Percentiles rank a stretch among this genome's conserved stretches.
phyloP scores from a whole-genome alignment of 2,329 filamentous ascomycete species.

The Zalaria obscura region DNA sequence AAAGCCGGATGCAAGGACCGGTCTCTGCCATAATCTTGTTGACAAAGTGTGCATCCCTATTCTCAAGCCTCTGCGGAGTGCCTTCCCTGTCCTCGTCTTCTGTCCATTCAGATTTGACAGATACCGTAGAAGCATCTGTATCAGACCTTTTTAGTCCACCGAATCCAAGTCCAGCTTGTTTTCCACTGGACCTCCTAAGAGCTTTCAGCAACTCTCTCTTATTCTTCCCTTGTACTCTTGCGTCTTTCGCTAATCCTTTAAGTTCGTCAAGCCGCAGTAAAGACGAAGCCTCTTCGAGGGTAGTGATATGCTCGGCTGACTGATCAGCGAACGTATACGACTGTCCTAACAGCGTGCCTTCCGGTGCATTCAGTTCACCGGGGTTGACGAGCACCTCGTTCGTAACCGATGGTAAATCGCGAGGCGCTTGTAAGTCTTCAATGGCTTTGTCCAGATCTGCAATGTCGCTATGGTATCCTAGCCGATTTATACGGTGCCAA shows the following conservation, averaged over 20 bases:
- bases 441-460: slow-evolving; percentile 56
- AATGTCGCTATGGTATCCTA: slow-evolving; percentile 76
- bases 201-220: slow-evolving; percentile 66
- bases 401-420: slow-evolving; percentile 38
- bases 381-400: slow-evolving; percentile 24
- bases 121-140: slow-evolving; percentile 40
- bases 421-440: slow-evolving; percentile 43
- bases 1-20: slow-evolving; percentile 74
- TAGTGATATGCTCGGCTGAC: slow-evolving; percentile 58
- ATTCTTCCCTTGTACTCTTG: slow-evolving; percentile 74
- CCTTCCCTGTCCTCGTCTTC: slow-evolving; percentile 20
- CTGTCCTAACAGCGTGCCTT: slow-evolving; percentile 35
- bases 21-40: slow-evolving; percentile 63
- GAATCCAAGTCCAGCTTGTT: slow-evolving; percentile 62
- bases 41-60: slow-evolving; percentile 61
- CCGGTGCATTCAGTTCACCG: slow-evolving; percentile 33
- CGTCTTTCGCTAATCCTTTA: slow-evolving; percentile 70
- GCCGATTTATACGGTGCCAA: slow-evolving; percentile 70
- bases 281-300: slow-evolving; percentile 69
- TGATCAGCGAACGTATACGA: slow-evolving; percentile 68
- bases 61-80: slow-evolving; percentile 32
- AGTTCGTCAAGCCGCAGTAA: slow-evolving; percentile 79
- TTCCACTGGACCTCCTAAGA: slow-evolving; percentile 58
- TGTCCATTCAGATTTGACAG: slow-evolving; percentile 22
- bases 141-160: slow-evolving; percentile 51